Evolutionary conservation across 257 asterid genomes (phyloP).

Genomic region (Galeopsis tetrahit): DNA sequence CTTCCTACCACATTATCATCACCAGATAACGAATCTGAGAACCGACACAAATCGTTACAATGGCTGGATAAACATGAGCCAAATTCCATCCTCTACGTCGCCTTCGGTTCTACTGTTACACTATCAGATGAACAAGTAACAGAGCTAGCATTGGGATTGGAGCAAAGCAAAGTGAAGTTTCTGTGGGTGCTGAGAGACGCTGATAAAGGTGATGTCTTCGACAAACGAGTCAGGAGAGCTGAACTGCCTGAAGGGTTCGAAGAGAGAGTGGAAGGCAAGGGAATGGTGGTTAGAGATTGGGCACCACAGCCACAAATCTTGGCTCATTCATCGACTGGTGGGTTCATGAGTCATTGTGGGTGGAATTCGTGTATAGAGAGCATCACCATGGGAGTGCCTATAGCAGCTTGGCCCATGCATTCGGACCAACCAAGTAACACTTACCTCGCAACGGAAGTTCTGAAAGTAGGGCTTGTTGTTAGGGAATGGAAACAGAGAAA

Average conservation of each 20-base stretch:
- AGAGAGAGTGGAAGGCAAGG: constrained; percentile 38
- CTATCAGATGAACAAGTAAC: constrained; percentile 40
- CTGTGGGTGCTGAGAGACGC: constrained; percentile 56
- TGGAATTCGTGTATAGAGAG: constrained; percentile 58
- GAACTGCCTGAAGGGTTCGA: constrained; percentile 43
- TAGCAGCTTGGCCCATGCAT: constrained; percentile 60
- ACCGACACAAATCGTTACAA: constrained; percentile 36
- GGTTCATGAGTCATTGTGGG: constrained; percentile 54
- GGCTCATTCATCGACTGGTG: constrained; percentile 46
- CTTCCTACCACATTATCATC: constrained; percentile 29
- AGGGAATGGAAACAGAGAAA: constrained; percentile 44
- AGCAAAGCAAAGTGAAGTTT: constrained; percentile 48
- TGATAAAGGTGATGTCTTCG: constrained; percentile 42
- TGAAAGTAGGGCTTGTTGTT: constrained; percentile 40
- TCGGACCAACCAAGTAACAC: constrained; percentile 52
- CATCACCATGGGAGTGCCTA: constrained; percentile 46
- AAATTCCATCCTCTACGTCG: constrained; percentile 46
- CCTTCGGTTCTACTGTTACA: constrained; percentile 48
- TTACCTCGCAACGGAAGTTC: constrained; percentile 29
- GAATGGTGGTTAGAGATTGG: constrained; percentile 50
- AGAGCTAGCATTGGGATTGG: constrained; percentile 47
- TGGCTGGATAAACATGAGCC: constrained; percentile 51
- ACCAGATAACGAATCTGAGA: not conserved
- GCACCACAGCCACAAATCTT: constrained; percentile 52
- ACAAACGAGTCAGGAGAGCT: constrained; percentile 22